Evolutionary conservation across 2,329 filamentous ascomycete species (phyloP).

Genomic region (Ophiostoma triangulosporum): DNA sequence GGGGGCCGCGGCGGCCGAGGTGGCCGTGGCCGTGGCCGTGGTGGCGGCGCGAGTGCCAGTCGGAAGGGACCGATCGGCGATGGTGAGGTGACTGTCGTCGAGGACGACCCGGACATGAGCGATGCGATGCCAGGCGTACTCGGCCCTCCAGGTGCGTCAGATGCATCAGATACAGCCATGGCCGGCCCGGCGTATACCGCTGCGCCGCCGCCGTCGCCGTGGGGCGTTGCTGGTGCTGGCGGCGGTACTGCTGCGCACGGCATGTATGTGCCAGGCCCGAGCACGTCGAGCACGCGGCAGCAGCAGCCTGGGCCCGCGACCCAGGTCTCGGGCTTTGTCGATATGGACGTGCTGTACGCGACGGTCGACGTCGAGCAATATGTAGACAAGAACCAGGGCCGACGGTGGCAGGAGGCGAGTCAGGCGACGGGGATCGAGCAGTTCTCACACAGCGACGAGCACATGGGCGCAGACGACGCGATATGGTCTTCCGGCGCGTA

Average conservation of each 20-base stretch:
- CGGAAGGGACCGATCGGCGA: constrained; percentile 1
- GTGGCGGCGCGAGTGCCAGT: not conserved
- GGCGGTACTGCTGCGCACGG: not conserved
- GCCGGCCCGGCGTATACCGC: not conserved
- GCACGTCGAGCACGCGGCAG: not conserved
- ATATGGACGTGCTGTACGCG: constrained; percentile 7
- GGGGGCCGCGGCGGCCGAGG: not conserved
- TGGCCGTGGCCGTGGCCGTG: not conserved
- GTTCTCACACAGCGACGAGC: constrained; percentile 17
- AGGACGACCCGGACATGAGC: not conserved
- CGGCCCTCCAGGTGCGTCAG: not conserved
- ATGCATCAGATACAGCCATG: too few species aligned
- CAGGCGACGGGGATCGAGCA: constrained; percentile 17
- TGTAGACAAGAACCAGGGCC: constrained; percentile 15
- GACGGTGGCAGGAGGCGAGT: constrained; percentile 17
- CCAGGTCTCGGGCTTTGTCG: not conserved
- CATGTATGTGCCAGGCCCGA: not conserved
- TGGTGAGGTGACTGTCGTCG: not conserved
- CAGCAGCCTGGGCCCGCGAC: not conserved
- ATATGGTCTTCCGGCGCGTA: not conserved
- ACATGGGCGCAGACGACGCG: not conserved
- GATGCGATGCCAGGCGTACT: not conserved
- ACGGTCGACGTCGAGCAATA: constrained; percentile 12
- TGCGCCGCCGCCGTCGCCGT: not conserved
- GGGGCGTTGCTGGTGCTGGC: not conserved